A percentile compares a stretch with the other conserved stretches of the same genome.
These are phyloP conservation scores for Kentomonas sorsogonicus DNA, from an alignment of 208 protist species.

Conservation along the genomic window DNA sequence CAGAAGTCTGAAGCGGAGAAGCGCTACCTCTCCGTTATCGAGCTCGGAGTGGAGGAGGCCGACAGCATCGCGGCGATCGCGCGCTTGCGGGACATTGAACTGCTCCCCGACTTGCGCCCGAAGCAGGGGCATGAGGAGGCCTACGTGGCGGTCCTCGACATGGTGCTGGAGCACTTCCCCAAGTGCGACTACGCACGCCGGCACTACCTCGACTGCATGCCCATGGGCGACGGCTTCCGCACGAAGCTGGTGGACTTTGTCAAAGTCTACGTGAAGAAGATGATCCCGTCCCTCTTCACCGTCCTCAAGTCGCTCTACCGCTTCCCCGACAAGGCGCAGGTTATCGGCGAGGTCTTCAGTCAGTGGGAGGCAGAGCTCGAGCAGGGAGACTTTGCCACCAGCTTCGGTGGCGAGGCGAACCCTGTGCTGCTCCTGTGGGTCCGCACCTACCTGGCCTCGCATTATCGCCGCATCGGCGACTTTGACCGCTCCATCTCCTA, in stretches of 20 bases:
- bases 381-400: slow-evolving; percentile 42
- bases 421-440: slow-evolving; percentile 88
- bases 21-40: slow-evolving; percentile 68
- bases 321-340: slow-evolving; percentile 45
- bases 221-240: slow-evolving; percentile 64
- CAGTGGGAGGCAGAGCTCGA: slow-evolving; percentile 55
- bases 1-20: slow-evolving; percentile 76
- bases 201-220: slow-evolving; percentile 70
- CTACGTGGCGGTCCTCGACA: slow-evolving; percentile 68
- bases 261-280: slow-evolving; percentile 70
- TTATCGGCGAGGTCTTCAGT: slow-evolving; percentile 75
- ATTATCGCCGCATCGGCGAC: slow-evolving; percentile 76
- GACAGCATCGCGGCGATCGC: slow-evolving; percentile 80
- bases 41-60: slow-evolving; percentile 51
- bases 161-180: slow-evolving; percentile 43
- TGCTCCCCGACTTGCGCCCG: slow-evolving; percentile 47
- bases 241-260: slow-evolving; percentile 44
- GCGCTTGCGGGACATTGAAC: slow-evolving; percentile 71
- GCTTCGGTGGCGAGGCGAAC: slow-evolving; percentile 60
- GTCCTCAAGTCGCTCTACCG: slow-evolving; percentile 91
- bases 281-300: slow-evolving; percentile 92
- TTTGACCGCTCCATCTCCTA: slow-evolving; percentile 63
- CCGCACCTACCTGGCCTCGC: slow-evolving; percentile 81
- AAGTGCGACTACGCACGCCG: slow-evolving; percentile 57
- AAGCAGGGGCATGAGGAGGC: slow-evolving; percentile 42